Evolutionary conservation across 2,329 filamentous ascomycete genomes (phyloP), one percentile per base, ranked within the genome.

Genomic region (Beauveria australis): DNA sequence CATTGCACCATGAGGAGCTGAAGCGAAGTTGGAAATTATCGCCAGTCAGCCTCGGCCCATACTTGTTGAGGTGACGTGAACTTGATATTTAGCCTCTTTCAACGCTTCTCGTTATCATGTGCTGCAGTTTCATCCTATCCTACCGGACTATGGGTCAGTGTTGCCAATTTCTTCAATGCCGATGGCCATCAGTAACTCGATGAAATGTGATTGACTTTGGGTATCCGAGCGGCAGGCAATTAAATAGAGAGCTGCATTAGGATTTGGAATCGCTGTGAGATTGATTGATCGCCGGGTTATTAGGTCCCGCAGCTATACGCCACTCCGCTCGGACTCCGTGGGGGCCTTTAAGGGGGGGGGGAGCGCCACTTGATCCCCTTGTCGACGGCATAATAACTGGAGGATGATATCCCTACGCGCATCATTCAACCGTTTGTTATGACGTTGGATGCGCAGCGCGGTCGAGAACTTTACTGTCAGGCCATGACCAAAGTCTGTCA

Each of bases 261-360:
- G 12, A 59, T 59, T 59, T 59, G 55, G 55, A 59, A 51, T 59
- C 47, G 55, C 44, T 49, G 30, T 51, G 33, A 59, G 47, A 51
- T 59, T 51, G 47, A 51, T 59, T 51, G 55, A 51, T 57, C 53
- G 53, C 54, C 54, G 16, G 44, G 30, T 47, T 57, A 37, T 48
- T 44, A 46, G 26, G 55, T 59, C 55, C 55, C 55, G 55, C 52
- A 54, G 18, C 22, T 43, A 52, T 41, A 43, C 46, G 47, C 55
- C 55, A 59, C 55, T 18, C 55, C 55, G 55, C 55, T 59, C 55
- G 55, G 55, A 59, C 55, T 58, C 46, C 46, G 33, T 59, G 46
- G 46, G 33, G 46, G 30, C 30, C 12, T 33, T 33, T 28, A 3
- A 3, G 22, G 10, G 37, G 19, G 44, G 40, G 40, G 19, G 44